Percentiles rank a stretch among this genome's conserved stretches.
These are phyloP conservation scores for Neophaeococcomyces mojaviensis DNA, from an alignment of 2,329 filamentous ascomycete genomes.

Conservation along the genomic window DNA sequence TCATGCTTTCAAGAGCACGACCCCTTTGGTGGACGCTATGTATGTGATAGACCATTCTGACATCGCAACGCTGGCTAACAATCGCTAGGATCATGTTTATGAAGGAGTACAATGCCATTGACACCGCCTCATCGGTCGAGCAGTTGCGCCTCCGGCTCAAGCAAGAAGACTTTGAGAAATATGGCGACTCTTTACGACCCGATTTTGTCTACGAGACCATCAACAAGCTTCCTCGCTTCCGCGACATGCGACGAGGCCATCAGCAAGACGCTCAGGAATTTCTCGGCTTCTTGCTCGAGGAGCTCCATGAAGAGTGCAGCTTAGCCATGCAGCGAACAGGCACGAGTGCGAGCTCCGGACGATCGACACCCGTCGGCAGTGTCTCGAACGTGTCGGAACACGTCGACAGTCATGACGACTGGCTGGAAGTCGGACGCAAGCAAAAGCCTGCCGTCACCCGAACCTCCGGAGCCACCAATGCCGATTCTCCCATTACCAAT, in stretches of 20 bases:
- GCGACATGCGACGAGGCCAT: constrained; percentile 87
- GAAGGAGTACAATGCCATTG: constrained; percentile 80
- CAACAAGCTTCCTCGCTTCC: constrained; percentile 75
- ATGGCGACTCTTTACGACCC: constrained; percentile 83
- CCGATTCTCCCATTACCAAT: constrained; percentile 78
- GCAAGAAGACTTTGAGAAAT: constrained; percentile 75
- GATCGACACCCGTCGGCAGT: constrained; percentile 35
- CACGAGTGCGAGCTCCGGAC: constrained; percentile 35
- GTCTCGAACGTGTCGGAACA: constrained; percentile 40
- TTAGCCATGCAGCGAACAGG: constrained; percentile 58
- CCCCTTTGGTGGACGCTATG: constrained; percentile 89
- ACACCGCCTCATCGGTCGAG: constrained; percentile 66
- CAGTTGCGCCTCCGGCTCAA: constrained; percentile 68
- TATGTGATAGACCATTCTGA: constrained; percentile 40
- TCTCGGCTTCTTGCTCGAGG: constrained; percentile 82
- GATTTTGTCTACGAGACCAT: constrained; percentile 96
- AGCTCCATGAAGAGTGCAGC: constrained; percentile 85
- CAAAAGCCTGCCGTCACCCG: constrained; percentile 81
- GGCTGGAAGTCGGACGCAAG: constrained; percentile 89
- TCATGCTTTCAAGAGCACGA: constrained; percentile 82
- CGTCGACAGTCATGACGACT: constrained; percentile 53
- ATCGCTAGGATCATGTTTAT: constrained; percentile 79
- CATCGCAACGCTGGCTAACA: constrained; percentile 13
- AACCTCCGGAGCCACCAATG: constrained; percentile 65
- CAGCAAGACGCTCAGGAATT: constrained; percentile 99